A percentile compares a stretch with the other conserved stretches of the same genome.
These are phyloP conservation scores for Corynespora cassiicola DNA, from an alignment of 2,329 filamentous ascomycete species.

Conservation along the genomic window DNA sequence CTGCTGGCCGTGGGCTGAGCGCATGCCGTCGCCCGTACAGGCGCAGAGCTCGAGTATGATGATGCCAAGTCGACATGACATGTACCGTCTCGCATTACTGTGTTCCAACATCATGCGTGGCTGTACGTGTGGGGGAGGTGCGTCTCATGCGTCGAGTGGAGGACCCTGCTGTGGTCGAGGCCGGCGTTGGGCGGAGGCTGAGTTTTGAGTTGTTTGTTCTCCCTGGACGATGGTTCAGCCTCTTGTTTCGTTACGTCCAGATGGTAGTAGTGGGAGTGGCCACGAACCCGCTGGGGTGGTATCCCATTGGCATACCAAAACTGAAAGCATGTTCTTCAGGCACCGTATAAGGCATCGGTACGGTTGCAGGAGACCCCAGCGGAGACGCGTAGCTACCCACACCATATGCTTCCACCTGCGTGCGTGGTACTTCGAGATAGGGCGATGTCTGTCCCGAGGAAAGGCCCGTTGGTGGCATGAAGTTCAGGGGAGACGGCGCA, in stretches of 20 bases:
- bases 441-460: constrained; percentile 43
- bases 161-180: constrained; percentile 20
- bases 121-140: constrained; percentile 28
- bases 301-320: constrained; percentile 48
- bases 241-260: constrained; percentile 48
- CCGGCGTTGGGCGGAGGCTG: constrained; percentile 31
- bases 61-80: neutral
- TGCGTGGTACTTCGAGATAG: constrained; percentile 55
- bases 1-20: no score
- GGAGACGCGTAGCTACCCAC: constrained; percentile 43
- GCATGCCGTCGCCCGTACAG: no score
- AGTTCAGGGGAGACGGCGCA: constrained; percentile 53
- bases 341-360: constrained; percentile 41
- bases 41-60: no score
- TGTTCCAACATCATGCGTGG: constrained; percentile 14
- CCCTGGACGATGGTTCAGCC: constrained; percentile 52
- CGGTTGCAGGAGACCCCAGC: constrained; percentile 42
- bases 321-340: constrained; percentile 49
- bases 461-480: constrained; percentile 41
- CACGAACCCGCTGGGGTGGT: constrained; percentile 52
- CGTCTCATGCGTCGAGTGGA: constrained; percentile 20
- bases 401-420: constrained; percentile 37
- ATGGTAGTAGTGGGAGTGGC: constrained; percentile 45
- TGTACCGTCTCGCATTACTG: neutral
- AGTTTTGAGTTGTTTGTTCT: constrained; percentile 35